Percentiles rank a stretch among this genome's conserved stretches.
These are phyloP conservation scores for Talaromyces thailandensis DNA, from an alignment of 495 filamentous ascomycete genomes.

Conservation along the genomic window DNA sequence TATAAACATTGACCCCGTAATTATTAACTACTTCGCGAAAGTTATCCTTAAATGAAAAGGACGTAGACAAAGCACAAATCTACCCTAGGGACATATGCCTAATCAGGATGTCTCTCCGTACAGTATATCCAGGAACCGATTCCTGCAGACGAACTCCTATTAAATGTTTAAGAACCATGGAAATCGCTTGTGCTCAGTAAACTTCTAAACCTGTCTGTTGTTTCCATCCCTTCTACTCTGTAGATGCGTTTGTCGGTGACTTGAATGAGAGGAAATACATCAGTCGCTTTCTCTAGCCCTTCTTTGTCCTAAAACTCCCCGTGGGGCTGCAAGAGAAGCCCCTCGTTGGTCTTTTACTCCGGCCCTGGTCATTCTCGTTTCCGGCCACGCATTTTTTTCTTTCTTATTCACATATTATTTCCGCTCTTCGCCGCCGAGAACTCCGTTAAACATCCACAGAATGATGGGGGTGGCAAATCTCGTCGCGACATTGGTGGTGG, in stretches of 20 bases:
- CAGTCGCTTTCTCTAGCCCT: background rate
- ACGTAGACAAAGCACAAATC: background rate
- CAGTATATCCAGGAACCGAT: background rate
- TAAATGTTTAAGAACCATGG: background rate
- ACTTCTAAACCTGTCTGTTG: background rate
- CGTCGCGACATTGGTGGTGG: background rate
- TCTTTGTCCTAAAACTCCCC: background rate
- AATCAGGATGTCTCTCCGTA: background rate
- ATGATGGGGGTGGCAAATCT: background rate
- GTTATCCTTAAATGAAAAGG: background rate
- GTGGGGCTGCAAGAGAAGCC: background rate
- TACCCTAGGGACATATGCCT: background rate
- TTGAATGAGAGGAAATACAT: background rate
- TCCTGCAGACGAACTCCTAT: background rate
- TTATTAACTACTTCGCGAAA: background rate
- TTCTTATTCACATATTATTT: background rate
- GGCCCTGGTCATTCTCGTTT: background rate
- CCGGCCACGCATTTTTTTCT: background rate
- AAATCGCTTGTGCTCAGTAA: background rate
- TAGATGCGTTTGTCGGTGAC: background rate
- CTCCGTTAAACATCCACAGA: background rate
- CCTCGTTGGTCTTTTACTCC: background rate
- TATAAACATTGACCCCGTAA: background rate
- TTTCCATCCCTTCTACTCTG: background rate
- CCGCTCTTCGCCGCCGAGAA: background rate